Evolutionary conservation across 1,284 basidiomycete genomes (phyloP).

Genomic region (Boletus chippewaensis): DNA sequence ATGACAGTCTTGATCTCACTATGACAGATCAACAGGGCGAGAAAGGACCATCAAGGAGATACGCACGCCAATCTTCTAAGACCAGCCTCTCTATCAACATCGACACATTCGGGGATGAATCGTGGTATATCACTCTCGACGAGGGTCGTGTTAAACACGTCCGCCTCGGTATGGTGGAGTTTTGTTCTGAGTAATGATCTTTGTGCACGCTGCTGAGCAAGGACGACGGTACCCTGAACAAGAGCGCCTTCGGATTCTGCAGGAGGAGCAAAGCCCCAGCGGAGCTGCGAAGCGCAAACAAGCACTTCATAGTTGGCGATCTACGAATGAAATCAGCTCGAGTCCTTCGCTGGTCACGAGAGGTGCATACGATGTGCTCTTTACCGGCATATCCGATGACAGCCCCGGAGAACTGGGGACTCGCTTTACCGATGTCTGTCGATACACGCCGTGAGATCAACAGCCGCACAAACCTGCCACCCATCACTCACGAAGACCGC

Average conservation of each 20-base stretch:
- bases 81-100: conserved; percentile 15
- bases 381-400: conserved; percentile 28
- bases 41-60: neutral
- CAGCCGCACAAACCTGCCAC: neutral
- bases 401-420: conserved; percentile 23
- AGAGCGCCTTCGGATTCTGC: conserved; percentile 11
- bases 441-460: neutral
- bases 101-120: conserved; percentile 17
- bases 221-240: conserved; percentile 29
- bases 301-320: conserved; percentile 29
- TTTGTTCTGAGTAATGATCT: conserved; percentile 1
- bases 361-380: conserved; percentile 22
- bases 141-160: conserved; percentile 26
- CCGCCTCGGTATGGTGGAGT: conserved; percentile 8
- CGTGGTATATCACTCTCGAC: conserved; percentile 27
- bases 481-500: conserved; percentile 23
- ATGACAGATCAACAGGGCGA: conserved; percentile 1
- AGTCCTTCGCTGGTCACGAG: neutral
- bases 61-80: conserved; percentile 27
- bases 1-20: conserved; percentile 36
- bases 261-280: conserved; percentile 27
- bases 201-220: conserved; percentile 25
- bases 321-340: conserved; percentile 12
- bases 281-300: conserved; percentile 32
- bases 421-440: conserved; percentile 29